phyloP scores from a whole-genome alignment of 2,329 filamentous ascomycete species.

The Cladobotryum protrusum region DNA sequence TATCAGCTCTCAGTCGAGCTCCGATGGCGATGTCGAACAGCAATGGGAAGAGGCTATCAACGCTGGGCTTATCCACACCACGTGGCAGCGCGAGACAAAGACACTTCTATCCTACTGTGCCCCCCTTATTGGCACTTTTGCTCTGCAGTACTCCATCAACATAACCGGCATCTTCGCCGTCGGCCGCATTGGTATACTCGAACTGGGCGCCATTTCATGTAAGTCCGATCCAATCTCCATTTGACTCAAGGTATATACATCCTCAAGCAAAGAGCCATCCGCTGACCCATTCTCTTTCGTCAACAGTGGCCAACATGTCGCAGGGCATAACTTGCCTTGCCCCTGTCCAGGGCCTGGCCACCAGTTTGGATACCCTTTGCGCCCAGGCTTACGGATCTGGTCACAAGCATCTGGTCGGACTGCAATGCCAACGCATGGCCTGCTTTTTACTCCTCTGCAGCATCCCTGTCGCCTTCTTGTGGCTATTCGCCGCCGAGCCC shows the following conservation, averaged over 20 bases:
- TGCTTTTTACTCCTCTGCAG: slow-evolving; percentile 68
- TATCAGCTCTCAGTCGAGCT: slow-evolving; percentile 20
- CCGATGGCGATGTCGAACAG: slow-evolving; percentile 54
- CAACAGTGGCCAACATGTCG: slow-evolving; percentile 58
- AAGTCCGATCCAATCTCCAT: slow-evolving; percentile 15
- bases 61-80: slow-evolving; percentile 76
- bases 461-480: slow-evolving; percentile 65
- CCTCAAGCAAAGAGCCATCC: neutral
- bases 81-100: slow-evolving; percentile 84
- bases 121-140: slow-evolving; percentile 64
- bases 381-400: slow-evolving; percentile 92
- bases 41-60: slow-evolving; percentile 84
- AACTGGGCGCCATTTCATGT: slow-evolving; percentile 39
- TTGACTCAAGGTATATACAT: neutral
- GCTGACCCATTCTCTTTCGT: neutral
- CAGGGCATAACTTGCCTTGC: slow-evolving; percentile 73
- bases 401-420: slow-evolving; percentile 76
- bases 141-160: slow-evolving; percentile 80
- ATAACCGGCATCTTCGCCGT: slow-evolving; percentile 75
- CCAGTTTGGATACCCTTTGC: slow-evolving; percentile 85
- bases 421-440: slow-evolving; percentile 77
- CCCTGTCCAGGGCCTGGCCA: slow-evolving; percentile 78
- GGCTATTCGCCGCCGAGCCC: slow-evolving; percentile 56
- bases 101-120: slow-evolving; percentile 67
- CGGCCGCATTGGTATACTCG: slow-evolving; percentile 64